A percentile compares a stretch with the other conserved stretches of the same genome.
Conservation (phyloP, 495 filamentous ascomycete species). For the Haplographium delicatum region DNA sequence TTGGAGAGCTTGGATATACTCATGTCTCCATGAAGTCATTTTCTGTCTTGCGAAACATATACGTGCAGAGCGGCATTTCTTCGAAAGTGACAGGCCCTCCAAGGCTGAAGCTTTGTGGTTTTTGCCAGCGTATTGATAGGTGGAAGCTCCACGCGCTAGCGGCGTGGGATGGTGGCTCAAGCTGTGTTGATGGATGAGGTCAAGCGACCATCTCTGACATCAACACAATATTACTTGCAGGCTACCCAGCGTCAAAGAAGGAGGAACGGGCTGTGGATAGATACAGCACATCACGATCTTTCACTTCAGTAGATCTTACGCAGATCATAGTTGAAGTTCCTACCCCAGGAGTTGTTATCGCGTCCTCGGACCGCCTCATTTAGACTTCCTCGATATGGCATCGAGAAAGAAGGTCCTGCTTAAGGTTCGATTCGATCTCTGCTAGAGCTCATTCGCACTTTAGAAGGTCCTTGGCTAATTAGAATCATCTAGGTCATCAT, state of each 20-base stretch:
- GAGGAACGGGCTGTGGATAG: background rate
- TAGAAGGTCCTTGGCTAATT: background rate
- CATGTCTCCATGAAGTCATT: conserved; percentile 45
- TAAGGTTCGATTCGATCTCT: conserved; percentile 58
- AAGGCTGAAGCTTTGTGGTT: conserved; percentile 4
- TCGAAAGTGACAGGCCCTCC: conserved; percentile 3
- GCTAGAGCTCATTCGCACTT: conserved; percentile 3
- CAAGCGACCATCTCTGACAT: conserved; percentile 16
- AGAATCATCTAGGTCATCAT: conserved; percentile 74
- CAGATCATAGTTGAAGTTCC: background rate
- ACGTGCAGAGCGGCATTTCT: background rate
- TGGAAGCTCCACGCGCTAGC: background rate
- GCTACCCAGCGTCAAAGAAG: background rate
- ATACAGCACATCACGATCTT: conserved; percentile 1
- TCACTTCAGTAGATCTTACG: conserved; percentile 1
- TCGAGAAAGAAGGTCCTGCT: conserved; percentile 90
- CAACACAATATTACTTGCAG: conserved; percentile 11
- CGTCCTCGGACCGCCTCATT: conserved; percentile 3
- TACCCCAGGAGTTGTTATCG: conserved; percentile 18
- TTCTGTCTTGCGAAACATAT: background rate
- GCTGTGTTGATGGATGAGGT: background rate
- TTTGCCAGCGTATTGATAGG: background rate
- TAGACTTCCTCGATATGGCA: conserved; percentile 14
- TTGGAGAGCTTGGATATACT: conserved; percentile 48
- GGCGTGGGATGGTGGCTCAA: background rate